These are phyloP conservation scores for Colletotrichum sp. DNA, from an alignment of 2,329 filamentous ascomycete species.

Conservation along the genomic window DNA sequence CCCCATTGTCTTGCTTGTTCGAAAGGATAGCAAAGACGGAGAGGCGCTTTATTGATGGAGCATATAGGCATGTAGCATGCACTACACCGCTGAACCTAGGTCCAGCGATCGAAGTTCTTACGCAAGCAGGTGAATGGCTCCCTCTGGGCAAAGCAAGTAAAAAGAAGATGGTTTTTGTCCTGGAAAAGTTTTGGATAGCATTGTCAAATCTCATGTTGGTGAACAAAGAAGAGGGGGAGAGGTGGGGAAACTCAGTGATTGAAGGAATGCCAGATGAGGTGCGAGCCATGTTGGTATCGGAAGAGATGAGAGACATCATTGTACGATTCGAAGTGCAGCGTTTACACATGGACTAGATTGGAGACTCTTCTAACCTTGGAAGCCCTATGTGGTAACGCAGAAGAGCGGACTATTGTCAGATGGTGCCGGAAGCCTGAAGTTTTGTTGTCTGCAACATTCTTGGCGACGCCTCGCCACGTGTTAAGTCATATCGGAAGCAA, in stretches of 20 bases:
- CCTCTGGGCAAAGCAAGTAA: neutral
- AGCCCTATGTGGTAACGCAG: neutral
- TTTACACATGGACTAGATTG: neutral
- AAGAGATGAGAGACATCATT: neutral
- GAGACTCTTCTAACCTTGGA: neutral
- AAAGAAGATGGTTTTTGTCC: neutral
- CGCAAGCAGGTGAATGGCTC: neutral
- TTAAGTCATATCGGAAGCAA: neutral
- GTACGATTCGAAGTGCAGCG: neutral
- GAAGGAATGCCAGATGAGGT: neutral
- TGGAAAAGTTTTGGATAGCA: neutral
- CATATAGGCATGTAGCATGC: too few species aligned
- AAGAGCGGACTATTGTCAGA: neutral
- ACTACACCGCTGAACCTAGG: too few species aligned
- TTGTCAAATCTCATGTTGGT: too few species aligned
- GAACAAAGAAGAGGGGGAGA: neutral
- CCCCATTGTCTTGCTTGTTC: neutral
- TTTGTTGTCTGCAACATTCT: neutral
- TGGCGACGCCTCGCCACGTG: neutral
- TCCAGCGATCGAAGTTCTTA: too few species aligned
- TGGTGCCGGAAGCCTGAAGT: neutral
- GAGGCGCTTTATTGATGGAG: too few species aligned
- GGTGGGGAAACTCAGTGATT: neutral
- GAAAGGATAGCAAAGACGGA: neutral
- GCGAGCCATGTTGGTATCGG: neutral